A percentile compares a stretch with the other conserved stretches of the same genome.
Evolutionary conservation across 768 basidiomycete genomes (phyloP).

Genomic region (Pleurotus djamor): DNA sequence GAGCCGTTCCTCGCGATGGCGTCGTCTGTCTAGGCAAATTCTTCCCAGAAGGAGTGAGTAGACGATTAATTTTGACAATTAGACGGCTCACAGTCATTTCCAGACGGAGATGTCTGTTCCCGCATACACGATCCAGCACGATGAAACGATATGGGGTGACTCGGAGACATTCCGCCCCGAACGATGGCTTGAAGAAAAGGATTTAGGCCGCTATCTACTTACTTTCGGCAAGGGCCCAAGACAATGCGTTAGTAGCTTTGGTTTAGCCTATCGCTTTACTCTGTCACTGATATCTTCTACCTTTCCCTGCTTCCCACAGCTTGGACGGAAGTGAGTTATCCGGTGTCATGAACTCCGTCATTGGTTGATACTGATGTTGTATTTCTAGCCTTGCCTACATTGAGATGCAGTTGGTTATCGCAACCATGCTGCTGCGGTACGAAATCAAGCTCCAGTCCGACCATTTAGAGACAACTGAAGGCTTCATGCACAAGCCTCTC

Average conservation of each 20-base stretch:
- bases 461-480: constrained; percentile 20
- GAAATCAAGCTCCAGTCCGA: constrained; percentile 17
- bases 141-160: constrained; percentile 28
- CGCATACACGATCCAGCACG: constrained; percentile 29
- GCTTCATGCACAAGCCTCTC: constrained; percentile 26
- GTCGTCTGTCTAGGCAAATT: constrained; percentile 18
- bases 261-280: neutral
- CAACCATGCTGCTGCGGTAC: constrained; percentile 21
- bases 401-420: constrained; percentile 21
- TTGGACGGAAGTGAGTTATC: constrained; percentile 19
- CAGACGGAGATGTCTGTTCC: constrained; percentile 32
- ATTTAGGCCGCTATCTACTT: constrained; percentile 20
- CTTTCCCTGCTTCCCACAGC: constrained; percentile 6
- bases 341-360: neutral
- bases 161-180: constrained; percentile 29
- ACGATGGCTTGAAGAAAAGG: constrained; percentile 28
- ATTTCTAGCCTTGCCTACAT: constrained; percentile 22
- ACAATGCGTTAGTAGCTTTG: constrained; percentile 22
- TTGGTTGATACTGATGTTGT: constrained; percentile 6
- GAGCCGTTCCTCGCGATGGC: constrained; percentile 25
- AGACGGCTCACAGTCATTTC: neutral
- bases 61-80: neutral
- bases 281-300: neutral
- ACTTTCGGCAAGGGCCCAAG: constrained; percentile 29
- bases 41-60: constrained; percentile 26